A percentile compares a stretch with the other conserved stretches of the same genome.
Conservation (phyloP, 1,284 basidiomycete species). For the Cryptococcus sp. region DNA sequence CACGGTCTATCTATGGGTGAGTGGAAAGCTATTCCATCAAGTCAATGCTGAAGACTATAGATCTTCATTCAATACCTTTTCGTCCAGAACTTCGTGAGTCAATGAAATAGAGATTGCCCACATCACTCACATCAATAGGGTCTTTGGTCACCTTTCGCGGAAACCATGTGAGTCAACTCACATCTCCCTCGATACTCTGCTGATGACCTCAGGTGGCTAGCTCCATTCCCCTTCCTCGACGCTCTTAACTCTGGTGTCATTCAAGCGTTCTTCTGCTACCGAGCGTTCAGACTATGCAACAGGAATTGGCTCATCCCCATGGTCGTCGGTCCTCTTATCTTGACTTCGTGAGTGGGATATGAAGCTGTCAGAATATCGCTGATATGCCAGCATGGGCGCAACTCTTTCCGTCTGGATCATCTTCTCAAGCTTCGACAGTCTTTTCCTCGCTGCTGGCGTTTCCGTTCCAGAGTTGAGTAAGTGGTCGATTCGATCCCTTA, state of each 20-base stretch:
- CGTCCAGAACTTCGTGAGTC: conserved; percentile 18
- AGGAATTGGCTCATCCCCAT: conserved; percentile 7
- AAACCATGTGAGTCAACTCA: conserved; percentile 8
- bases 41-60: background rate
- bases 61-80: conserved; percentile 18
- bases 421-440: conserved; percentile 10
- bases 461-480: conserved; percentile 5
- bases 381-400: conserved; percentile 9
- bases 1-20: conserved; percentile 13
- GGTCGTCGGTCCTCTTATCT: conserved; percentile 2
- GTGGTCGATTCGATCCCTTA: background rate
- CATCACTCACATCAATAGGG: background rate
- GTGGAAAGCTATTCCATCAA: background rate
- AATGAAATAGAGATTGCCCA: background rate
- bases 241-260: conserved; percentile 12
- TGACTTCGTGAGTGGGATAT: conserved; percentile 6
- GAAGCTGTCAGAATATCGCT: background rate
- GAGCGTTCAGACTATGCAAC: conserved; percentile 11
- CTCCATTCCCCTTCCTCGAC: conserved; percentile 22
- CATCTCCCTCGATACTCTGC: background rate
- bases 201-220: conserved; percentile 3
- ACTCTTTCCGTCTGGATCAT: conserved; percentile 15
- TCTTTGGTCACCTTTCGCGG: conserved; percentile 11
- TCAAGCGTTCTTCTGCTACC: conserved; percentile 15
- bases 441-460: conserved; percentile 10